Percentiles rank a stretch among this genome's conserved stretches.
Conservation (phyloP, 2,329 filamentous ascomycete genomes). For the Sclerotinia nivalis region DNA sequence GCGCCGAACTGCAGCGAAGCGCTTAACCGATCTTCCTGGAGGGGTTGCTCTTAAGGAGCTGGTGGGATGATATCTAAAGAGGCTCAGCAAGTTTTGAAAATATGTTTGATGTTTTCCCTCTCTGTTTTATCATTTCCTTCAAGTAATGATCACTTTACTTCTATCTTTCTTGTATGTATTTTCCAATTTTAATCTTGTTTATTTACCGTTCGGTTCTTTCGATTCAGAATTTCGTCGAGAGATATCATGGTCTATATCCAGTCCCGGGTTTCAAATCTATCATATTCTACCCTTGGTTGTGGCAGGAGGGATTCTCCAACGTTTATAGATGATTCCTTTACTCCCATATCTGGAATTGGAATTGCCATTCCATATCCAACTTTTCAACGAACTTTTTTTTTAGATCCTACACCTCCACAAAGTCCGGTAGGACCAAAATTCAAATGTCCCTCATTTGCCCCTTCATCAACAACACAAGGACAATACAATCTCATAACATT, state of each 20-base stretch:
- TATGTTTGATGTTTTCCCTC: not conserved
- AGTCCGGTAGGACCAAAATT: constrained; percentile 4
- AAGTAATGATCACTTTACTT: not conserved
- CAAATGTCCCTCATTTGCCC: constrained; percentile 5
- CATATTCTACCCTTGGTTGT: constrained; percentile 12
- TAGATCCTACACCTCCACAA: constrained; percentile 19
- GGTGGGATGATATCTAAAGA: constrained; percentile 15
- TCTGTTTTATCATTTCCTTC: not conserved
- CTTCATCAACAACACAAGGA: not conserved
- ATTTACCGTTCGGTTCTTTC: not conserved
- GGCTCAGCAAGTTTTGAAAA: constrained; percentile 4
- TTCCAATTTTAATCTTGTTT: not conserved
- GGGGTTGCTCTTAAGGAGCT: not conserved
- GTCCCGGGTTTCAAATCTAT: not conserved
- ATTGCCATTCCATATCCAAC: constrained; percentile 13
- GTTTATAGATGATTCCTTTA: constrained; percentile 1
- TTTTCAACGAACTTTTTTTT: constrained; percentile 12
- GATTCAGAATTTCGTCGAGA: constrained; percentile 2
- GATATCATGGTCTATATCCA: constrained; percentile 19
- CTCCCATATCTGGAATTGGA: constrained; percentile 9
- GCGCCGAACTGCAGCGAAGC: constrained; percentile 11
- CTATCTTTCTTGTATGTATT: constrained; percentile 1
- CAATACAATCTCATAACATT: constrained; percentile 2
- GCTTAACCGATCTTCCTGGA: constrained; percentile 16
- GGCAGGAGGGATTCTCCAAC: constrained; percentile 19